phyloP scores from a whole-genome alignment of 208 protist genomes.

The Tetramitus jugosus region DNA sequence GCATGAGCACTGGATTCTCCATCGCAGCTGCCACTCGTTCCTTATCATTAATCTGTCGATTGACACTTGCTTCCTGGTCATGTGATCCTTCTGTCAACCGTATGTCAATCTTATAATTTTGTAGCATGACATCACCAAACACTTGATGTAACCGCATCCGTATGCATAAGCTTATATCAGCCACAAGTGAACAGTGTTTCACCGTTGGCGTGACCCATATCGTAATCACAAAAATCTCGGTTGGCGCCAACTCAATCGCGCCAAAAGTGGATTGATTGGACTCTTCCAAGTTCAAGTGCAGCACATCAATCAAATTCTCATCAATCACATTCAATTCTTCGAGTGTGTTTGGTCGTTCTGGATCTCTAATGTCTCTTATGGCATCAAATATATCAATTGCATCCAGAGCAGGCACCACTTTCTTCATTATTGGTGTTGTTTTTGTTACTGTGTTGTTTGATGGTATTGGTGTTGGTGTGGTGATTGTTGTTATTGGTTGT shows the following conservation, averaged over 20 bases:
- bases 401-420: too few relatives aligned
- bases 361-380: conserved; percentile 90
- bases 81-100: conserved; percentile 80
- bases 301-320: conserved; percentile 71
- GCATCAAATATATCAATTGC: conserved; percentile 85
- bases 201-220: conserved; percentile 95
- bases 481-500: too few relatives aligned
- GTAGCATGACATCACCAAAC: conserved; percentile 62
- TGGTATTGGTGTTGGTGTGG: too few relatives aligned
- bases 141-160: conserved; percentile 81
- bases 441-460: too few relatives aligned
- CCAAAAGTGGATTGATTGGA: too few relatives aligned
- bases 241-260: not conserved
- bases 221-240: too few relatives aligned
- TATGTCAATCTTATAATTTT: conserved; percentile 84
- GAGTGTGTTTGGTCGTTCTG: conserved; percentile 94
- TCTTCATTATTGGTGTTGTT: too few relatives aligned
- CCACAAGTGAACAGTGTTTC: conserved; percentile 95
- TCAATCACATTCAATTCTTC: conserved; percentile 92
- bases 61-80: conserved; percentile 86
- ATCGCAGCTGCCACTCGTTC: conserved; percentile 93
- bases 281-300: not conserved
- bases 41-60: conserved; percentile 98
- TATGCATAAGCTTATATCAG: conserved; percentile 94
- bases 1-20: conserved; percentile 80